These are phyloP conservation scores for Rhexocercosporidium sp. DNA, from an alignment of 2,329 filamentous ascomycete species.

Conservation along the genomic window DNA sequence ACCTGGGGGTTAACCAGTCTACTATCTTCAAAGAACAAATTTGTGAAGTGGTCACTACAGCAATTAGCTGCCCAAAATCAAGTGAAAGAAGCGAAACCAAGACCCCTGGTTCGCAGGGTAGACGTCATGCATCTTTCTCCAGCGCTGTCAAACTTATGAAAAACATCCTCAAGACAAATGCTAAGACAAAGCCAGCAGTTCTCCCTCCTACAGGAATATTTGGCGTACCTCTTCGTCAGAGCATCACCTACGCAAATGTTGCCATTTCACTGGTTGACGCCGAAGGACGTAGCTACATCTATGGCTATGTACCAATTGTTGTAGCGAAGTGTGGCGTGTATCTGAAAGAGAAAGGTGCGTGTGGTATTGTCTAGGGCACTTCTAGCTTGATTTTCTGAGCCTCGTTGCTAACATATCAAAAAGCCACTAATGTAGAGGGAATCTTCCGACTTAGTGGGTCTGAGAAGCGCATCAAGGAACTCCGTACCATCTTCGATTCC, in stretches of 20 bases:
- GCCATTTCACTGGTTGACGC: slow-evolving; percentile 96
- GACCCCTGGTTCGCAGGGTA: background rate
- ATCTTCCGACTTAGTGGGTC: slow-evolving; percentile 97
- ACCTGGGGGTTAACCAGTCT: background rate
- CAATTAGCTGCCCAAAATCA: slow-evolving; percentile 8
- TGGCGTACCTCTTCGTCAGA: slow-evolving; percentile 88
- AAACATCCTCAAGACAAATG: slow-evolving; percentile 18
- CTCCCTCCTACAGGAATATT: slow-evolving; percentile 77
- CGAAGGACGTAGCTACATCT: slow-evolving; percentile 93
- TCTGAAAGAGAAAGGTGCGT: slow-evolving; percentile 93
- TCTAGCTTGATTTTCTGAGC: background rate
- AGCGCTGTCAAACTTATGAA: slow-evolving; percentile 4
- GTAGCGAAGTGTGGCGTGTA: slow-evolving; percentile 98
- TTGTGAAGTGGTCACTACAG: background rate
- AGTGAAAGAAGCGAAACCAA: background rate
- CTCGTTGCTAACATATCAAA: slow-evolving; percentile 7
- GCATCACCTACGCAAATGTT: slow-evolving; percentile 97
- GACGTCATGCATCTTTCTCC: slow-evolving; percentile 6
- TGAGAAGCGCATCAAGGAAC: slow-evolving; percentile 97
- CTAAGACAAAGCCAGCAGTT: slow-evolving; percentile 29
- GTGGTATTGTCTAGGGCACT: slow-evolving; percentile 40
- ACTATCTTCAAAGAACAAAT: background rate
- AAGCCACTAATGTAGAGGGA: slow-evolving; percentile 92
- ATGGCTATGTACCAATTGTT: slow-evolving; percentile 97
- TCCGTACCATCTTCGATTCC: slow-evolving; percentile 90